Evolutionary conservation across 768 basidiomycete genomes (phyloP), one percentile per base, ranked within the genome.

Genomic region (Kwoniella sp.): DNA sequence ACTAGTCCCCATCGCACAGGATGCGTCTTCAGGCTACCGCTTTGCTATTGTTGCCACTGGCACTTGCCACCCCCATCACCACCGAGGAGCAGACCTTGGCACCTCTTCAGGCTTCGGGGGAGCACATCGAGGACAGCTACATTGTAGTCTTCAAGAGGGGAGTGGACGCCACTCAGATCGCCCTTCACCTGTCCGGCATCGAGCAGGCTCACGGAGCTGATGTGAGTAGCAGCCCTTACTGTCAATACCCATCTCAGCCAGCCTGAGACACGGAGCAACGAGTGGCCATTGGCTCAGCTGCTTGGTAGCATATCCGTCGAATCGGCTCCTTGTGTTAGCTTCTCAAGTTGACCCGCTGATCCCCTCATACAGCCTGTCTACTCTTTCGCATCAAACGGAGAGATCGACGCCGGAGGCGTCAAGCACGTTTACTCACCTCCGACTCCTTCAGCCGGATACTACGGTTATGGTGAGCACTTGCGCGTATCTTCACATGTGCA

Each of bases 121-220:
- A 72, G 49, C 49, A 50, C 49, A 67, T 73, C 50, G 62, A 69
- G 10, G 86, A 92, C 79, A 87, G 88, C n/a, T 98, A 96, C 78
- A 89, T 98, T 58, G 82, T 98, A 73, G 80, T 90, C 71, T 79
- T 98, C 59, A 89, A 88, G 80, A 79, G 83, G 53, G 83, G 82
- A 50, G 58, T 85, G 11, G 78, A 83, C 4, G 65, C 79, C 8
- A 73, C 78, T 15, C 76, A 84, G 33, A 78, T 85, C 71, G 76
- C 82, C 74, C 52, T 62, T 37, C 90, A 93, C 72, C 75, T 90
- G 75, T 84, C 85, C 73, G 84, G 87, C 75, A 76, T 95, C 45
- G 77, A 85, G 69, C 75, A 72, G n/a, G 77, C 76, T n/a, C 83
- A 85, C 32, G 79, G 82, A 43, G 70, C 76, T 40, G 78, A 82